Evolutionary conservation across 345 rosid species (phyloP).

Genomic region (Excoecaria cochinchinensis): DNA sequence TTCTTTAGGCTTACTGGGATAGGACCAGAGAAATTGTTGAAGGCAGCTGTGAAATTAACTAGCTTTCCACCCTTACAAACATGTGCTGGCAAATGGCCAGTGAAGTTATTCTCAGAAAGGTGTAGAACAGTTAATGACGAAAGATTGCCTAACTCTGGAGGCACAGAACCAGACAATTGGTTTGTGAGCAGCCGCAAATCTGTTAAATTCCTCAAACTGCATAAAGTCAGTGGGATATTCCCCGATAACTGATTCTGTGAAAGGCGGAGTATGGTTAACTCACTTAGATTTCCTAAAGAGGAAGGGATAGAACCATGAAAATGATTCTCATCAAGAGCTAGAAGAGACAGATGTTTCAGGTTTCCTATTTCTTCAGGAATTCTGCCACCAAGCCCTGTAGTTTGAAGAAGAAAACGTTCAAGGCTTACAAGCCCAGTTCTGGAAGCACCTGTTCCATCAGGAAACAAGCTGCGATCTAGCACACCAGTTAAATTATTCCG

Average conservation of each 20-base stretch:
- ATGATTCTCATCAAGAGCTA: conserved; percentile 17
- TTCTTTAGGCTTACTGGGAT: conserved; percentile 30
- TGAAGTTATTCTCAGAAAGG: conserved; percentile 26
- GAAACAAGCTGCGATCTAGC: conserved; percentile 14
- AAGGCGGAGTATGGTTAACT: conserved; percentile 14
- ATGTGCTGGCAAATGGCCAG: conserved; percentile 28
- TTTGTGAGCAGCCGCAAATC: conserved; percentile 15
- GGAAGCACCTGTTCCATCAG: neutral
- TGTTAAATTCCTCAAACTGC: conserved; percentile 21
- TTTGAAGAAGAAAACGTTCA: conserved; percentile 1
- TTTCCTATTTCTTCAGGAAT: conserved; percentile 23
- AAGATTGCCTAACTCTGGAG: conserved; percentile 26
- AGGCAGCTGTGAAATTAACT: conserved; percentile 22
- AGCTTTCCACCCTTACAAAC: conserved; percentile 29
- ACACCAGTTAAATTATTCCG: conserved; percentile 20
- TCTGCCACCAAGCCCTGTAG: conserved; percentile 13
- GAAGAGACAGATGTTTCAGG: conserved; percentile 11
- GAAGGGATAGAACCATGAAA: conserved; percentile 12
- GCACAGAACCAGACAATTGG: conserved; percentile 27
- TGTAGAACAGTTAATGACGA: conserved; percentile 23
- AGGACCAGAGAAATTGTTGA: conserved; percentile 33
- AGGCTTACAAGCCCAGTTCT: conserved; percentile 12
- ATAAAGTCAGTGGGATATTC: conserved; percentile 17
- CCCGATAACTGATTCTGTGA: conserved; percentile 22
- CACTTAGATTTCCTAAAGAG: conserved; percentile 20